A percentile compares a stretch with the other conserved stretches of the same genome.
These are phyloP conservation scores for Apiosordaria backusii DNA, from an alignment of 495 filamentous ascomycete species.

Conservation along the genomic window DNA sequence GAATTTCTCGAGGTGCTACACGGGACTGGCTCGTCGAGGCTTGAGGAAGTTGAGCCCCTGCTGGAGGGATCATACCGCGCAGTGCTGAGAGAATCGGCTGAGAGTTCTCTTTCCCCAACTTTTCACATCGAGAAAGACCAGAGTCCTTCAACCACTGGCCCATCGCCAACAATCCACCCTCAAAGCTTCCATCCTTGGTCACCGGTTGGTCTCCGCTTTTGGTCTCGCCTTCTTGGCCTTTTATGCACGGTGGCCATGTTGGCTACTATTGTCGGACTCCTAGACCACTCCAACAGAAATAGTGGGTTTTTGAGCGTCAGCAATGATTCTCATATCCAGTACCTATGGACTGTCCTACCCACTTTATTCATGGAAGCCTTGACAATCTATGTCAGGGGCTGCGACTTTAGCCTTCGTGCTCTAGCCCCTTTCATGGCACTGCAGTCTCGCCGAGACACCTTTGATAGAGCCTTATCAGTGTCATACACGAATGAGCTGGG, in stretches of 20 bases:
- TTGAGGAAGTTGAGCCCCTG: too few relatives aligned
- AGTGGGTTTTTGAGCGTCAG: conserved; percentile 6
- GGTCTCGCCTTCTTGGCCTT: background rate
- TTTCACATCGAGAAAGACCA: too few relatives aligned
- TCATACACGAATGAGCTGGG: conserved; percentile 12
- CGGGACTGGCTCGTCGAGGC: too few relatives aligned
- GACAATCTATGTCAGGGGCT: conserved; percentile 8
- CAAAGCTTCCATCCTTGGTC: conserved; percentile 6
- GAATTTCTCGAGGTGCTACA: background rate
- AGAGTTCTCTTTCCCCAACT: too few relatives aligned
- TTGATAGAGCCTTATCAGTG: conserved; percentile 4
- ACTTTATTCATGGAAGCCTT: conserved; percentile 10
- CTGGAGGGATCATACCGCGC: too few relatives aligned
- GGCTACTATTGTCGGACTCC: background rate
- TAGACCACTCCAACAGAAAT: conserved; percentile 5
- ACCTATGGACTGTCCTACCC: conserved; percentile 6
- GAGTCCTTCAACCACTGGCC: too few relatives aligned
- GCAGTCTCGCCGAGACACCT: conserved; percentile 8
- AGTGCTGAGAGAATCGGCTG: too few relatives aligned
- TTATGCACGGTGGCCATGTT: conserved; percentile 2
- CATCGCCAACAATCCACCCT: too few relatives aligned
- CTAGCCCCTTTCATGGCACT: conserved; percentile 8
- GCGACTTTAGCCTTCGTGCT: conserved; percentile 10
- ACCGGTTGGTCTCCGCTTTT: background rate
- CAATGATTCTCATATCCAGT: conserved; percentile 6